Evolutionary conservation across 106 monocot genomes (phyloP), one percentile per base, ranked within the genome.

Genomic region (Vanilla planifolia): DNA sequence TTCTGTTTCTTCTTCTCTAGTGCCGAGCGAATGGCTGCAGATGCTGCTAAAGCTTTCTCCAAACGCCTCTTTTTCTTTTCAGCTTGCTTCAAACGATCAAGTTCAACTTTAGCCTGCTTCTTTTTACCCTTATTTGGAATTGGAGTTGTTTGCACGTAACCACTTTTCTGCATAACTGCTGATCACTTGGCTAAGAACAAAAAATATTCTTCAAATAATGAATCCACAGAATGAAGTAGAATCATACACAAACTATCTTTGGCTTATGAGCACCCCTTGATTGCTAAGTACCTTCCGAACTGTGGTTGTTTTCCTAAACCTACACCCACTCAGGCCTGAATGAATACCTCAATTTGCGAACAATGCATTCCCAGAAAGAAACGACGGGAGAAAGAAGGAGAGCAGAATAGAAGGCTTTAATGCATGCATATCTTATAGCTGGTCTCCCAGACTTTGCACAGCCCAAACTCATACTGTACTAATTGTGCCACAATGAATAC

Each of bases 281-380:
- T n/a, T n/a, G n/a, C n/a, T n/a, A n/a, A n/a, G n/a, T n/a, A n/a
- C n/a, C n/a, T n/a, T n/a, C n/a, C n/a, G 17, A 26, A 42, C 2
- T 32, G 52, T 51, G 27, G 3, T n/a, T n/a, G n/a, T n/a, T n/a
- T n/a, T n/a, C n/a, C n/a, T n/a, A n/a, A n/a, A n/a, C 25, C 86
- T 86, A 95, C 86, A 89, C 89, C 80, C 94, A 94, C 55, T 94
- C 94, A 77, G 89, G 89, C 67, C 75, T 80, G 72, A 82, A 86
- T 16, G 89, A 86, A 69, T 86, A 95, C 74, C 86, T 83, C 67
- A 86, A 86, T 62, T 86, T 95, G 60, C 83, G 85, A 65, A 95
- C 73, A 58, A 83, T 86, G 76, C 94, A 95, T 30, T 89, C 89
- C 94, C 94, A 95, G 51, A 83, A 69, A 16, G 80, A 95, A 29